These are phyloP conservation scores for Arthroderma sp. DNA, from an alignment of 2,329 filamentous ascomycete species.

Conservation along the genomic window DNA sequence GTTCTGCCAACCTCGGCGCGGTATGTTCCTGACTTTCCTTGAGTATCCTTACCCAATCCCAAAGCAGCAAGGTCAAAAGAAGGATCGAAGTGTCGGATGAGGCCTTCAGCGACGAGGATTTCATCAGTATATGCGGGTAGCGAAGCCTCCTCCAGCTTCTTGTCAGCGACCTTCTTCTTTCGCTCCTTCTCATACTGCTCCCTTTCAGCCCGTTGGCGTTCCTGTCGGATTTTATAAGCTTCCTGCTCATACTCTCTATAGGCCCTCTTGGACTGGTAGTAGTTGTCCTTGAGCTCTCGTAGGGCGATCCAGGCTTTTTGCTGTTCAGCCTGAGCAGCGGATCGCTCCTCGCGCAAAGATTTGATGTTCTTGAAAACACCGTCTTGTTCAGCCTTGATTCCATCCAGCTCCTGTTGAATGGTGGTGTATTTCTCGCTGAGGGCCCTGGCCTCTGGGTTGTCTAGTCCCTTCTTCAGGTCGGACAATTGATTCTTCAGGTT, in stretches of 20 bases:
- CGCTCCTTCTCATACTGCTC: conserved; percentile 39
- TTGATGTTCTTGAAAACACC: conserved; percentile 80
- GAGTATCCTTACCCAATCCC: conserved; percentile 38
- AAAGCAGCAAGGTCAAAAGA: conserved; percentile 54
- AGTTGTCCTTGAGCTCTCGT: conserved; percentile 78
- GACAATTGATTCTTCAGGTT: conserved; percentile 77
- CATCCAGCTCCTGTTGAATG: conserved; percentile 77
- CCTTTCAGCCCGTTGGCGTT: conserved; percentile 70
- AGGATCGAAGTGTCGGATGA: conserved; percentile 87
- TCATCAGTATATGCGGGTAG: conserved; percentile 85
- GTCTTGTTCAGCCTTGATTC: conserved; percentile 85
- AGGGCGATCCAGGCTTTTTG: conserved; percentile 73
- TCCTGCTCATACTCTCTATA: conserved; percentile 73
- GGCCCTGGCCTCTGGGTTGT: conserved; percentile 82
- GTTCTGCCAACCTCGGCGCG: conserved; percentile 68
- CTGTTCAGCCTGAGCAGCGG: conserved; percentile 70
- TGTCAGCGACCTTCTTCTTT: conserved; percentile 40
- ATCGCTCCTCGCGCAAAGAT: conserved; percentile 69
- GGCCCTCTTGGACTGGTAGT: conserved; percentile 72
- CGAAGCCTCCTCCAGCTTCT: conserved; percentile 38
- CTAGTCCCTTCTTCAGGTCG: conserved; percentile 74
- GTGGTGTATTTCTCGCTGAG: conserved; percentile 74
- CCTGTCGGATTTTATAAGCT: conserved; percentile 59
- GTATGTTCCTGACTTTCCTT: conserved; percentile 50
- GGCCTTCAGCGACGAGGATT: conserved; percentile 73